A percentile compares a stretch with the other conserved stretches of the same genome.
These are phyloP conservation scores for Sordariomycetes sp. DNA, from an alignment of 2,329 filamentous ascomycete species.

Conservation along the genomic window DNA sequence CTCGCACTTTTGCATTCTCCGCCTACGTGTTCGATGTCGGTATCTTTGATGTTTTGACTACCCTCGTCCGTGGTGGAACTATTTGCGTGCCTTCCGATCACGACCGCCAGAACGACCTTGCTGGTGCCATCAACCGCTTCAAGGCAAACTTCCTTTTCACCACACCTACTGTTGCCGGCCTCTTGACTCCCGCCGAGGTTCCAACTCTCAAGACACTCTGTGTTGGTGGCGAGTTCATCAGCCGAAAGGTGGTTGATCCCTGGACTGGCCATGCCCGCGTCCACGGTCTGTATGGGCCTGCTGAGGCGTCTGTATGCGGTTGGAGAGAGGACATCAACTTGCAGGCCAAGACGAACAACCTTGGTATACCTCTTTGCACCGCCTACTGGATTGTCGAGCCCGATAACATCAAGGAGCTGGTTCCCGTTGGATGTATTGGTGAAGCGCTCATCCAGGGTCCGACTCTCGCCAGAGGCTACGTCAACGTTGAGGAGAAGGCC, in stretches of 20 bases:
- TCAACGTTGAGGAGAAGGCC: constrained; percentile 1
- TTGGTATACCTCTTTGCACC: constrained; percentile 5
- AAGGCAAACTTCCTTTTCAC: constrained; percentile 1
- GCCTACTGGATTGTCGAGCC: constrained; percentile 11
- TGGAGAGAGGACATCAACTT: constrained; percentile 17
- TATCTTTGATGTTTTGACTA: constrained; percentile 1
- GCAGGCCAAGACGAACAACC: constrained; percentile 9
- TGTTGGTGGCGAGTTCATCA: constrained; percentile 8
- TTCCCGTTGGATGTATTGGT: constrained; percentile 9
- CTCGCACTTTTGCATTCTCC: constrained; percentile 1
- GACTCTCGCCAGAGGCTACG: constrained; percentile 10
- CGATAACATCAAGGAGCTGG: constrained; percentile 7
- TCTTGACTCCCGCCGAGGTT: not conserved
- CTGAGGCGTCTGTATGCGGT: constrained; percentile 6
- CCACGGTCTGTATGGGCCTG: constrained; percentile 10
- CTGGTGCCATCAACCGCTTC: not conserved
- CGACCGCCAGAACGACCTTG: not conserved
- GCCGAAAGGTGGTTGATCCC: constrained; percentile 6
- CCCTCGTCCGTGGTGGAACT: constrained; percentile 19
- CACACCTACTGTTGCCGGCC: constrained; percentile 1
- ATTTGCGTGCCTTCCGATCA: constrained; percentile 28
- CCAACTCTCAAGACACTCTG: constrained; percentile 3
- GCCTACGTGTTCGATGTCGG: constrained; percentile 4
- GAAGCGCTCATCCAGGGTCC: constrained; percentile 12
- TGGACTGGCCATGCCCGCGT: constrained; percentile 8